Evolutionary conservation across 768 basidiomycete species (phyloP).

Genomic region (Filobasidium wieringae): DNA sequence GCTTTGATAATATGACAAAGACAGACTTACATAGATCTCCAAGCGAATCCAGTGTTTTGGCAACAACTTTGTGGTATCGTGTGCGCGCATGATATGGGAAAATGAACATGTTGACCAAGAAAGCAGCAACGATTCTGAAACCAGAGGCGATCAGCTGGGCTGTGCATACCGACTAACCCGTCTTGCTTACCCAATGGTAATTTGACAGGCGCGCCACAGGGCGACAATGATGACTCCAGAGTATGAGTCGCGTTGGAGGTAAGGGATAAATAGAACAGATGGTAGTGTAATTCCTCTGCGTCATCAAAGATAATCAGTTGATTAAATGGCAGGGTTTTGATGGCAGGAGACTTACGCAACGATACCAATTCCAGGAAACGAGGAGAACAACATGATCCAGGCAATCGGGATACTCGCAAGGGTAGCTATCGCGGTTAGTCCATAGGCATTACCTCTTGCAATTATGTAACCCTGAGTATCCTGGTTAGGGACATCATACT

Average conservation of each 20-base stretch:
- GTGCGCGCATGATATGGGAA: conserved; percentile 37
- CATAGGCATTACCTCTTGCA: conserved; percentile 31
- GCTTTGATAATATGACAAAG: neutral
- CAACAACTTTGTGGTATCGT: conserved; percentile 27
- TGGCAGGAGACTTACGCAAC: conserved; percentile 15
- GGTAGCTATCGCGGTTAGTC: conserved; percentile 31
- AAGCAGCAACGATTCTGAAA: conserved; percentile 35
- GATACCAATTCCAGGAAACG: conserved; percentile 20
- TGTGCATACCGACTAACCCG: too few relatives aligned
- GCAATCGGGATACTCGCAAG: conserved; percentile 30
- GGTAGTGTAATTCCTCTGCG: conserved; percentile 37
- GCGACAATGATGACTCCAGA: conserved; percentile 26
- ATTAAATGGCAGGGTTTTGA: neutral
- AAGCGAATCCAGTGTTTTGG: conserved; percentile 24
- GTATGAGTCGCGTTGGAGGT: conserved; percentile 22
- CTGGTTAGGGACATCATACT: neutral
- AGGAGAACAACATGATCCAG: conserved; percentile 32
- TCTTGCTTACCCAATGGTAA: conserved; percentile 21
- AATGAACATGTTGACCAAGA: conserved; percentile 31
- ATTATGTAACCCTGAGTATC: conserved; percentile 25
- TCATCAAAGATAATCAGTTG: neutral
- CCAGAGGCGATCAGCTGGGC: neutral
- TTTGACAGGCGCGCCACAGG: conserved; percentile 29
- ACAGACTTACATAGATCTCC: conserved; percentile 30
- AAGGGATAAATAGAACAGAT: conserved; percentile 35